Conservation (phyloP, 768 basidiomycete species). For the Holtermannia corniformis region DNA sequence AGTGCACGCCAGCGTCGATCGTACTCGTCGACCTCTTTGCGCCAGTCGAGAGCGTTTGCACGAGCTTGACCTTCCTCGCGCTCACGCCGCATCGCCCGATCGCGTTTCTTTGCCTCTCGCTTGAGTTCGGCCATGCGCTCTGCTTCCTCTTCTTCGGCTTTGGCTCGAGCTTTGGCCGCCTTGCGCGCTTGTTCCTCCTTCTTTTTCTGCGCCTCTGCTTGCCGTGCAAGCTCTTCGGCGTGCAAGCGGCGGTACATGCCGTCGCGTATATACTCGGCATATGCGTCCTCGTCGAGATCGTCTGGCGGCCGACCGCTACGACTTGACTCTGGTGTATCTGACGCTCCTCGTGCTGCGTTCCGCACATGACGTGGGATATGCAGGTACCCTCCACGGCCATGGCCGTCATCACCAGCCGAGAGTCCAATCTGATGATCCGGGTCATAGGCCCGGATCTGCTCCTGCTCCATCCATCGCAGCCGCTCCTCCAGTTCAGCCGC, state of each 20-base stretch:
- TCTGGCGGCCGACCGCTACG: conserved; percentile 34
- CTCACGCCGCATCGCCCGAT: conserved; percentile 9
- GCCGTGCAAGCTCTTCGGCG: conserved; percentile 26
- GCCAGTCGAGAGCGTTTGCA: conserved; percentile 1
- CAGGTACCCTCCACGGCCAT: not conserved
- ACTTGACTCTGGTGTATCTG: conserved; percentile 41
- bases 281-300: conserved; percentile 59
- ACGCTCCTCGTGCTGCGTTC: not conserved
- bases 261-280: conserved; percentile 71
- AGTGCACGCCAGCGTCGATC: conserved; percentile 21
- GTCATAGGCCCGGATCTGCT: not conserved
- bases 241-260: conserved; percentile 65
- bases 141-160: conserved; percentile 26
- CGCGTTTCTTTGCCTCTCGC: conserved; percentile 20
- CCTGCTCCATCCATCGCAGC: conserved; percentile 45
- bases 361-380: not conserved
- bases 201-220: conserved; percentile 32
- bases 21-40: conserved; percentile 22
- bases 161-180: conserved; percentile 40
- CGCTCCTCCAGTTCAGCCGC: conserved; percentile 1
- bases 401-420: not conserved
- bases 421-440: conserved; percentile 1
- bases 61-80: conserved; percentile 39
- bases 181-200: conserved; percentile 47
- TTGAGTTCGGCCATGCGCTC: conserved; percentile 13